Conservation (phyloP, 352 stramenopile genomes). For the Phytophthora macrochlamydospora region DNA sequence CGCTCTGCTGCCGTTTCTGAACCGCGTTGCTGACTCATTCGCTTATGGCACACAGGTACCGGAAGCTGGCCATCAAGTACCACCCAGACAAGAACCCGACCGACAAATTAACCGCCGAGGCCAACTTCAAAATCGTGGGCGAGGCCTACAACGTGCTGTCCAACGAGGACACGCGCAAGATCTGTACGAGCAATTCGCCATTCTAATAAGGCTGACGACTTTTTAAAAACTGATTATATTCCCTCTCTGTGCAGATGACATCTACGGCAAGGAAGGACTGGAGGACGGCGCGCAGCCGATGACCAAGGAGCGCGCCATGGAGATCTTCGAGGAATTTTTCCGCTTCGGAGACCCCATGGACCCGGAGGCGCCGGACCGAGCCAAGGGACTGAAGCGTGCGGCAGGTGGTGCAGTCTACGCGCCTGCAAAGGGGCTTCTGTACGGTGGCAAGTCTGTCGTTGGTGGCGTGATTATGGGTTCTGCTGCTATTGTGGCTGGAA, state of each 20-base stretch:
- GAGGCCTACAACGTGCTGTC: constrained; percentile 95
- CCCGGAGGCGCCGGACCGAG: constrained; percentile 73
- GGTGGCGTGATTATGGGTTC: constrained; percentile 87
- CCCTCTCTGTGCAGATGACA: constrained; percentile 69
- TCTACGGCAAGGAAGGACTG: constrained; percentile 93
- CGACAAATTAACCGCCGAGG: constrained; percentile 83
- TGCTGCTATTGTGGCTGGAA: constrained; percentile 72
- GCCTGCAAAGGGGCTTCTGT: constrained; percentile 79
- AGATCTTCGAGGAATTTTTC: constrained; percentile 90
- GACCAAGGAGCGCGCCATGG: constrained; percentile 82
- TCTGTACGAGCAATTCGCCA: constrained; percentile 60
- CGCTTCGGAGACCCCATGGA: constrained; percentile 87
- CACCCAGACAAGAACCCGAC: constrained; percentile 93
- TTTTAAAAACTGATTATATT: constrained; percentile 8
- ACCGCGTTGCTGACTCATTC: constrained; percentile 2
- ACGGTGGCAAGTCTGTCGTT: constrained; percentile 84
- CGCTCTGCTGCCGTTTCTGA: not conserved
- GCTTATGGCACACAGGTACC: constrained; percentile 59
- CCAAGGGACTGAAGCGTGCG: constrained; percentile 80
- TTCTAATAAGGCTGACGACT: no score
- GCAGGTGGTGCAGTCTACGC: constrained; percentile 83
- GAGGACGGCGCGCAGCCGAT: constrained; percentile 84
- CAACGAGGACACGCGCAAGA: constrained; percentile 88
- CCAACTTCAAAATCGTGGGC: constrained; percentile 95
- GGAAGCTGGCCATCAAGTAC: constrained; percentile 93